A percentile compares a stretch with the other conserved stretches of the same genome.
phyloP scores from a whole-genome alignment of 768 basidiomycete genomes.

The Coprinopsis cinerea region DNA sequence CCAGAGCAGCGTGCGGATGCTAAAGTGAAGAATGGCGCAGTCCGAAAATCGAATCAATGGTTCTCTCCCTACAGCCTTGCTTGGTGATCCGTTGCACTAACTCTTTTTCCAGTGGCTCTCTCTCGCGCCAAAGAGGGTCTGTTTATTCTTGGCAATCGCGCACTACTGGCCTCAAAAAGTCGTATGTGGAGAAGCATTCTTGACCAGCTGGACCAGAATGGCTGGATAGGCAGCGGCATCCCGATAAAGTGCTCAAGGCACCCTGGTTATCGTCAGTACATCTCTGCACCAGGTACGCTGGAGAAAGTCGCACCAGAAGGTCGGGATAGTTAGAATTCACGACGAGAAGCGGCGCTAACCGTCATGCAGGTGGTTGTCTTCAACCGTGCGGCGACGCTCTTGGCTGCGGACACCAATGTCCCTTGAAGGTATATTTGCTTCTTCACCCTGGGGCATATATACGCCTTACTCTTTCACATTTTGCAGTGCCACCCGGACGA shows the following conservation, averaged over 20 bases:
- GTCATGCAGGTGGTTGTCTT: conserved; percentile 51
- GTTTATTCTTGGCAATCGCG: conserved; percentile 61
- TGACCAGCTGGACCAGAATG: conserved; percentile 46
- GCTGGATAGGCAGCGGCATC: conserved; percentile 43
- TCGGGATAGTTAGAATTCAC: no score
- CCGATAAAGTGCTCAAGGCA: conserved; percentile 57
- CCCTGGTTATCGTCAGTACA: conserved; percentile 31
- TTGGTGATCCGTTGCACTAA: neutral
- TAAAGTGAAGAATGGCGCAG: conserved; percentile 23
- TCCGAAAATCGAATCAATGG: conserved; percentile 53
- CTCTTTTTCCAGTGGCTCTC: conserved; percentile 45
- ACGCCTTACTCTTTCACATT: neutral
- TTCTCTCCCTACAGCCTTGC: conserved; percentile 12
- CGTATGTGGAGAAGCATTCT: conserved; percentile 55
- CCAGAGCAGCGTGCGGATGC: neutral
- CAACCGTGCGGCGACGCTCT: conserved; percentile 47
- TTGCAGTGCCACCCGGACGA: conserved; percentile 58
- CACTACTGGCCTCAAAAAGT: conserved; percentile 33
- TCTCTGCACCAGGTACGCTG: conserved; percentile 49
- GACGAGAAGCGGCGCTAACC: neutral
- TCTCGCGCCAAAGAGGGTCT: conserved; percentile 72
- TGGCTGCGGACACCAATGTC: conserved; percentile 60
- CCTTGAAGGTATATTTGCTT: conserved; percentile 41
- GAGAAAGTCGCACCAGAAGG: conserved; percentile 51
- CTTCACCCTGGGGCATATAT: neutral